These are phyloP conservation scores for Ilex asprella DNA, from an alignment of 257 asterid species.

Conservation along the genomic window DNA sequence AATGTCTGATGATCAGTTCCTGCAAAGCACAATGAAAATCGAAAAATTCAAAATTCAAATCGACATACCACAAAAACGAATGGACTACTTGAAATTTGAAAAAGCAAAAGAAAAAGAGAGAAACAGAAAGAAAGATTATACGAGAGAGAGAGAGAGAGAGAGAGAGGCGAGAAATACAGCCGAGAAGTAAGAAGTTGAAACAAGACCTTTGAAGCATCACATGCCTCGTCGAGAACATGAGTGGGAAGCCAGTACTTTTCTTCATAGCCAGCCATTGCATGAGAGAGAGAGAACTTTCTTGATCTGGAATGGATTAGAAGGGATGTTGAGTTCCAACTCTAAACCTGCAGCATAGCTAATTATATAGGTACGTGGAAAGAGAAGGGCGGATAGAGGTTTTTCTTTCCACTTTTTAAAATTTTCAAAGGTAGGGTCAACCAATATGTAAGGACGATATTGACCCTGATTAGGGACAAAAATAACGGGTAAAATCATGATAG, in stretches of 20 bases:
- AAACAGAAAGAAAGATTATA: not conserved
- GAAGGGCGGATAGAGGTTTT: constrained; percentile 3
- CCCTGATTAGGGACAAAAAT: not conserved
- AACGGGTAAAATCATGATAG: no score
- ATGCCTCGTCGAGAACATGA: constrained; percentile 11
- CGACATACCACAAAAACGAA: no score
- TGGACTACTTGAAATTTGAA: no score
- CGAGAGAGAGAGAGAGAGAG: not conserved
- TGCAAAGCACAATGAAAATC: no score
- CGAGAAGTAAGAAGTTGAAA: not conserved
- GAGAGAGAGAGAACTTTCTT: constrained; percentile 2
- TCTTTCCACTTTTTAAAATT: constrained; percentile 15
- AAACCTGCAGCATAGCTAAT: constrained; percentile 58
- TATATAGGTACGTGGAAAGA: constrained; percentile 17
- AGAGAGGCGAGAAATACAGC: not conserved
- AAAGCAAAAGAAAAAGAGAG: not conserved
- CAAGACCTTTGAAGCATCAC: constrained; percentile 9
- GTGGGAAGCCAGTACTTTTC: constrained; percentile 26
- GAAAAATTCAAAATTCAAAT: no score
- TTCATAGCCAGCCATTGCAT: constrained; percentile 19
- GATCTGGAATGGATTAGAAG: constrained; percentile 12
- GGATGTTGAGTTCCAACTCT: constrained; percentile 39
- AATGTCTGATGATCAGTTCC: no score
- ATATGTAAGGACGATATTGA: constrained; percentile 6
- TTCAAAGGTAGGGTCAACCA: not conserved